Evolutionary conservation across 345 rosid genomes (phyloP).

Genomic region (Syzygium aromaticum): DNA sequence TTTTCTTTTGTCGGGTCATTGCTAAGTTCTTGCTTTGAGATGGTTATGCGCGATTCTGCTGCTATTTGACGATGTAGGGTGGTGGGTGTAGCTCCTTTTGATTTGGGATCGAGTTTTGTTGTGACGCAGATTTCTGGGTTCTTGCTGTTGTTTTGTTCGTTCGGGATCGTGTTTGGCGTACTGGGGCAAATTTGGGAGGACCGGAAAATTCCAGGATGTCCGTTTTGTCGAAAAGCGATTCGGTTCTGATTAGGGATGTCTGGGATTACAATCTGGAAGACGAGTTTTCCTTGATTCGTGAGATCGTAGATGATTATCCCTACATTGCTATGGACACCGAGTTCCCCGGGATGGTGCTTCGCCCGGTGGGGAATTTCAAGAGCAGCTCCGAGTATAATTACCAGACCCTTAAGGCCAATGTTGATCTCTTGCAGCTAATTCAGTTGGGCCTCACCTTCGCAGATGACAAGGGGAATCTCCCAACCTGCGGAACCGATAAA

Average conservation of each 20-base stretch:
- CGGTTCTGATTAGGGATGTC: neutral
- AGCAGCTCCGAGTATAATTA: neutral
- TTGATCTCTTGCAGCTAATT: slow-evolving; percentile 8
- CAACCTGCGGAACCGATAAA: slow-evolving; percentile 5
- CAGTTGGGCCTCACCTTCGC: slow-evolving; percentile 9
- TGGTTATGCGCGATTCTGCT: neutral
- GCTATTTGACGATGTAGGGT: neutral
- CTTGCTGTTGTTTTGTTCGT: neutral
- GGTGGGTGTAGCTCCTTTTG: neutral
- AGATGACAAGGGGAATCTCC: slow-evolving; percentile 5
- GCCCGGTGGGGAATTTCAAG: neutral
- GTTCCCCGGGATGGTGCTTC: slow-evolving; percentile 2
- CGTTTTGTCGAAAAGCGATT: neutral
- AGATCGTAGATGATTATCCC: neutral
- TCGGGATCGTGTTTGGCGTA: neutral
- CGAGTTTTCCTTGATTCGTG: neutral
- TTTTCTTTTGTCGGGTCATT: neutral
- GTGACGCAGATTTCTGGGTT: neutral
- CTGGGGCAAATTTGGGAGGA: neutral
- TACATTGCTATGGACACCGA: slow-evolving; percentile 10
- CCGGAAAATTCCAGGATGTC: neutral
- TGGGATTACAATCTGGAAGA: slow-evolving; percentile 1
- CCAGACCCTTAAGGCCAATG: slow-evolving; percentile 7
- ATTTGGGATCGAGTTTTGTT: neutral
- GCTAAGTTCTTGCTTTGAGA: neutral